These are phyloP conservation scores for Geum urbanum DNA, from an alignment of 306 rosid species.

Conservation along the genomic window DNA sequence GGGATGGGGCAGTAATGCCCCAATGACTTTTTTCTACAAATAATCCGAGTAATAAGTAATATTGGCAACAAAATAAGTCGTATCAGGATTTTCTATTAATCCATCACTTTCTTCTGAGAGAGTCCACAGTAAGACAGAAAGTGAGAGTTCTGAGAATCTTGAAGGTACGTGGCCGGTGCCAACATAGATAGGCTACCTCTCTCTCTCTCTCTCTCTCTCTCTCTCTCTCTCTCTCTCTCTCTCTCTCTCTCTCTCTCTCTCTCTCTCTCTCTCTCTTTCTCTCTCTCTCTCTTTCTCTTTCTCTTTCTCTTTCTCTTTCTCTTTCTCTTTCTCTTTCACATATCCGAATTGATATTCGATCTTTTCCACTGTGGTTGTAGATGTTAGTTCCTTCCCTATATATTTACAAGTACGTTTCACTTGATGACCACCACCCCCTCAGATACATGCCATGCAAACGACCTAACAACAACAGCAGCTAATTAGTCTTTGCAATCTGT, in stretches of 20 bases:
- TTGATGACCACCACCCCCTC: neutral
- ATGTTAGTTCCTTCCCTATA: neutral
- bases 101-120: neutral
- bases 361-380: constrained; percentile 27
- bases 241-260: neutral
- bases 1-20: neutral
- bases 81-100: too few relatives aligned
- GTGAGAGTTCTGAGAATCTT: neutral
- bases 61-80: neutral
- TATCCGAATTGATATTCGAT: constrained; percentile 1
- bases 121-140: neutral
- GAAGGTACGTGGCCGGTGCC: neutral
- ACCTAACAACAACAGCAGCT: constrained; percentile 21
- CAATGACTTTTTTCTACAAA: neutral
- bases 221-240: neutral
- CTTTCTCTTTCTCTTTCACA: neutral
- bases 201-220: neutral
- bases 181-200: neutral
- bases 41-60: neutral
- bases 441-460: constrained; percentile 52
- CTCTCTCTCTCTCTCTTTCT: neutral
- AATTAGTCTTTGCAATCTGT: neutral
- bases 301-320: neutral
- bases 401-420: constrained; percentile 5
- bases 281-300: neutral